These are phyloP conservation scores for Solanum acaule DNA, from an alignment of 257 asterid species.

Conservation along the genomic window DNA sequence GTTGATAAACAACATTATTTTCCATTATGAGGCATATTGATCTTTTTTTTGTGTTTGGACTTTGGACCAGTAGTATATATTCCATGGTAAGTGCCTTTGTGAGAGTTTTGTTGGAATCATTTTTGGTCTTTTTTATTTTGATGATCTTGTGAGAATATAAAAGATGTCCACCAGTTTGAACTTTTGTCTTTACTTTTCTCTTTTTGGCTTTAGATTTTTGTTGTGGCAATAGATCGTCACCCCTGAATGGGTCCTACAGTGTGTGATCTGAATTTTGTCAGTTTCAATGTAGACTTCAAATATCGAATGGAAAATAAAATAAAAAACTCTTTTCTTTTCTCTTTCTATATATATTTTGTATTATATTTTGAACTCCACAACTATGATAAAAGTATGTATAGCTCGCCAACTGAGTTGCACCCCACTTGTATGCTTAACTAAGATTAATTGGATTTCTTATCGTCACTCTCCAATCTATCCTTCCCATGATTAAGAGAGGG, in stretches of 20 bases:
- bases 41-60: background rate
- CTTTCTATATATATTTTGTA: too few species aligned
- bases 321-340: too few species aligned
- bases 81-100: background rate
- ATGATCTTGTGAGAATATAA: background rate
- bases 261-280: fast-evolving
- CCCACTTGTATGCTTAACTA: background rate
- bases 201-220: background rate
- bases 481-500: too few species aligned
- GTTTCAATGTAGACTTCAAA: fast-evolving
- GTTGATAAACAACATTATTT: background rate
- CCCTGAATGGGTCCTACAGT: background rate
- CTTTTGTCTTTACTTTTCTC: background rate
- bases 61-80: background rate
- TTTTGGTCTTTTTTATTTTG: background rate
- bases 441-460: background rate
- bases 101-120: background rate
- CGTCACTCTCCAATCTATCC: background rate
- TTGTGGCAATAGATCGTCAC: background rate
- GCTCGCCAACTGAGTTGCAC: too few species aligned
- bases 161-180: background rate
- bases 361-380: too few species aligned
- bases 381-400: too few species aligned
- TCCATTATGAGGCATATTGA: background rate
- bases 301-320: fast-evolving